Conservation (phyloP, 1,284 basidiomycete species). For the Dichomitus squalens region DNA sequence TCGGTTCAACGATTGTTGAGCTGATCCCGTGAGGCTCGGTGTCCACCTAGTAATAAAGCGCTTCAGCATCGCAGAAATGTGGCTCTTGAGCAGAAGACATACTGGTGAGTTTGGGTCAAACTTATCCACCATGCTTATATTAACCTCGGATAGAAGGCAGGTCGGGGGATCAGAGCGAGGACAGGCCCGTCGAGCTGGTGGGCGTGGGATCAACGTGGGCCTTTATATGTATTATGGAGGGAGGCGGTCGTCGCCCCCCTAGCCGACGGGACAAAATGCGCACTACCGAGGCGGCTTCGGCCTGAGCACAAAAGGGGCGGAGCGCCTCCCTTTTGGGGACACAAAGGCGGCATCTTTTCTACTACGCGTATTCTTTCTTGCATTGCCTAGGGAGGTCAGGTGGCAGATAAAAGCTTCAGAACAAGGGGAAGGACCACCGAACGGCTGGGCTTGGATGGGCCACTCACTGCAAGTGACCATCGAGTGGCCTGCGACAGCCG, state of each 20-base stretch:
- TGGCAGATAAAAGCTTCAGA: no score
- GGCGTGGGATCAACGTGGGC: background rate
- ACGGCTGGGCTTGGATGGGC: no score
- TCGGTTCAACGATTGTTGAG: conserved; percentile 13
- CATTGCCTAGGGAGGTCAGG: background rate
- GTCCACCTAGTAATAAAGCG: background rate
- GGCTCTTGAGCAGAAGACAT: background rate
- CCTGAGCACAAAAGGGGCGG: background rate
- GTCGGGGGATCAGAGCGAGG: background rate
- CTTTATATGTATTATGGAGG: background rate
- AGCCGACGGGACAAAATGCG: background rate
- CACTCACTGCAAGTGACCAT: no score
- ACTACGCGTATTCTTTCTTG: background rate
- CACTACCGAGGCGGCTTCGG: background rate
- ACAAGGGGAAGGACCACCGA: no score
- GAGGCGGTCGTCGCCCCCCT: no score
- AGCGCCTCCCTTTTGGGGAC: background rate
- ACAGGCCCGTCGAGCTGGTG: background rate
- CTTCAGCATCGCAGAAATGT: background rate
- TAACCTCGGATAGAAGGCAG: background rate
- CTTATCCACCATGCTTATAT: background rate
- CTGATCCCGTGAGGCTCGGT: conserved; percentile 21
- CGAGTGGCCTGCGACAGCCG: no score
- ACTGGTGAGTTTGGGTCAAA: background rate
- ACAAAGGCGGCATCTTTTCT: background rate